These are phyloP conservation scores for Linaria vulgaris DNA, from an alignment of 257 asterid genomes.

Conservation along the genomic window DNA sequence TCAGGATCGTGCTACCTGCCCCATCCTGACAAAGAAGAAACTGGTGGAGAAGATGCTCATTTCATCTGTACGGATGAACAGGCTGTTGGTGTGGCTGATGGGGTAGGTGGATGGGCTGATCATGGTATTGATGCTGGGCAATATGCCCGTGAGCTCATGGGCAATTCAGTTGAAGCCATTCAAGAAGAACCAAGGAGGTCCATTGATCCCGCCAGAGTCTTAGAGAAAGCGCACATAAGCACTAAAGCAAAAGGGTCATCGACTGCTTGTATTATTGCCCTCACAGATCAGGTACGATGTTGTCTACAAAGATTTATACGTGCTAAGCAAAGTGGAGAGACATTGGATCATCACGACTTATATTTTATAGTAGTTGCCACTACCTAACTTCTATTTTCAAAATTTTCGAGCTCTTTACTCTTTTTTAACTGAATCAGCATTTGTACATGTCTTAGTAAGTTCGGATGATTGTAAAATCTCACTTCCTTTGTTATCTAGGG, in stretches of 20 bases:
- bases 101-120: slow-evolving; percentile 99
- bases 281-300: slow-evolving; percentile 65
- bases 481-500: slow-evolving; percentile 47
- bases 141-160: slow-evolving; percentile 93
- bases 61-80: slow-evolving; percentile 75
- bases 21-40: slow-evolving; percentile 96
- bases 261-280: slow-evolving; percentile 94
- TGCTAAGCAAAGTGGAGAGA: neutral
- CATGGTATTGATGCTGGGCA: slow-evolving; percentile 77
- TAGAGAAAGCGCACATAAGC: slow-evolving; percentile 74
- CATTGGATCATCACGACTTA: neutral
- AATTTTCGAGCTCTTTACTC: neutral
- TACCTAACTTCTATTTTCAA: neutral
- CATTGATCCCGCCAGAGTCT: slow-evolving; percentile 79
- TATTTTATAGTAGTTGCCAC: neutral
- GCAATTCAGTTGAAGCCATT: slow-evolving; percentile 68
- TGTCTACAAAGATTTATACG: neutral
- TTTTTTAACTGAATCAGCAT: neutral
- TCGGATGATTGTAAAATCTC: neutral
- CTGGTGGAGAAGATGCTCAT: slow-evolving; percentile 98
- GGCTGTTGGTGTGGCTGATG: slow-evolving; percentile 96
- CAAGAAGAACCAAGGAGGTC: slow-evolving; percentile 79
- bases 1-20: slow-evolving; percentile 93
- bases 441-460: neutral
- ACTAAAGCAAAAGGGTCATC: slow-evolving; percentile 87